phyloP scores from a whole-genome alignment of 257 asterid genomes.

The Solanum tacnaense region DNA sequence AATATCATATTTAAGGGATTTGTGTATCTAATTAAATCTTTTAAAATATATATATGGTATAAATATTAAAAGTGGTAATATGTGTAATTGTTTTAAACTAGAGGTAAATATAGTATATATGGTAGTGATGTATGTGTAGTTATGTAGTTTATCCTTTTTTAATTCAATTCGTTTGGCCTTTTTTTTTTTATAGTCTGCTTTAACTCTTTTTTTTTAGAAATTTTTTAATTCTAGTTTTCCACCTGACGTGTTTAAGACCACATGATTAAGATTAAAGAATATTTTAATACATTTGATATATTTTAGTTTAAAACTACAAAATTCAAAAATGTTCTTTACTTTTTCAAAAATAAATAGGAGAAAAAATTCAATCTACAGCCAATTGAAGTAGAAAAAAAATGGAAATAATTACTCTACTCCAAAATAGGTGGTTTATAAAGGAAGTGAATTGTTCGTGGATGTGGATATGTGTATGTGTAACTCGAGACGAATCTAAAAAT shows the following conservation, averaged over 20 bases:
- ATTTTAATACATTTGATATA: too few relatives aligned
- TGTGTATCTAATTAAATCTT: too few relatives aligned
- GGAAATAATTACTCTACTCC: neutral
- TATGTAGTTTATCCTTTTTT: too few relatives aligned
- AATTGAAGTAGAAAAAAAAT: neutral
- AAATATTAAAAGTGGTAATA: too few relatives aligned
- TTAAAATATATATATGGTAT: too few relatives aligned
- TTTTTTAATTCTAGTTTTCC: neutral
- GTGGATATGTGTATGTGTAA: neutral
- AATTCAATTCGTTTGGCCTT: neutral
- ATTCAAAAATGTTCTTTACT: neutral
- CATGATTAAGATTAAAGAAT: neutral
- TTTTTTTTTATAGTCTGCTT: too few relatives aligned
- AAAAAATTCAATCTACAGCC: neutral
- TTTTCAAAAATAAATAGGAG: neutral
- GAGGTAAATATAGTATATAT: too few relatives aligned
- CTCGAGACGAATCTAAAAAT: neutral
- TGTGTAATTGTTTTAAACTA: too few relatives aligned
- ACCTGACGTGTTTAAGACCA: neutral
- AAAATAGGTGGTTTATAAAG: neutral
- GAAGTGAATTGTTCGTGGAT: neutral
- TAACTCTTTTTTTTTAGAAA: too few relatives aligned
- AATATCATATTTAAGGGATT: too few relatives aligned
- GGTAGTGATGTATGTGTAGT: too few relatives aligned
- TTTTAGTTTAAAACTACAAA: too few relatives aligned